These are phyloP conservation scores for Wallacemonas rigidus DNA, from an alignment of 208 protist genomes.

Conservation along the genomic window DNA sequence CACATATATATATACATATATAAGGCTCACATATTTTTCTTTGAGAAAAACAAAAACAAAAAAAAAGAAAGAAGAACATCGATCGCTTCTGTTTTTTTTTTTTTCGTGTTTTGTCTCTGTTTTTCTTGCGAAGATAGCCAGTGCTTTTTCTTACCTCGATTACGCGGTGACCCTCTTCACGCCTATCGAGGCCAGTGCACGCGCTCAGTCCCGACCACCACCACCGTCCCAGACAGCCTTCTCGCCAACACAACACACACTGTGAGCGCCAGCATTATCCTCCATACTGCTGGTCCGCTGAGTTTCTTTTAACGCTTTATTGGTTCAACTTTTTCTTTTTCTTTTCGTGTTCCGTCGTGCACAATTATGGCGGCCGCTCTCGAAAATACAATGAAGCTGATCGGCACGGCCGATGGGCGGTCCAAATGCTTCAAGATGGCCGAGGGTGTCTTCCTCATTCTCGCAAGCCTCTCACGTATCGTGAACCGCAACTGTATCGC, in stretches of 20 bases:
- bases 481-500: slow-evolving; percentile 10
- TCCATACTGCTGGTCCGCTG: too few relatives aligned
- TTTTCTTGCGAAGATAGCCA: not conserved
- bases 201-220: too few relatives aligned
- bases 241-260: too few relatives aligned
- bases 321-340: not conserved
- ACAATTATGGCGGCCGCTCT: not conserved
- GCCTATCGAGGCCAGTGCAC: too few relatives aligned
- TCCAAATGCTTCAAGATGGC: slow-evolving; percentile 65
- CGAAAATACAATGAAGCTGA: slow-evolving; percentile 24
- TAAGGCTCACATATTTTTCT: not conserved
- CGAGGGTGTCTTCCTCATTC: slow-evolving; percentile 29
- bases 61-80: too few relatives aligned
- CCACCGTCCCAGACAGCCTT: too few relatives aligned
- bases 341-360: not conserved
- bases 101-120: not conserved
- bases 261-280: too few relatives aligned
- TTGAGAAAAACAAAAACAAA: too few relatives aligned
- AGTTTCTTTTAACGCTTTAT: not conserved
- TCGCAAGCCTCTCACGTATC: slow-evolving; percentile 12
- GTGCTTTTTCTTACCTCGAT: not conserved
- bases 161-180: too few relatives aligned
- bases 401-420: slow-evolving; percentile 43
- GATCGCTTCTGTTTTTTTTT: not conserved
- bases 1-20: not conserved